These are phyloP conservation scores for Berberis thunbergii DNA, from an alignment of 164 flowering plant genomes.

Conservation along the genomic window DNA sequence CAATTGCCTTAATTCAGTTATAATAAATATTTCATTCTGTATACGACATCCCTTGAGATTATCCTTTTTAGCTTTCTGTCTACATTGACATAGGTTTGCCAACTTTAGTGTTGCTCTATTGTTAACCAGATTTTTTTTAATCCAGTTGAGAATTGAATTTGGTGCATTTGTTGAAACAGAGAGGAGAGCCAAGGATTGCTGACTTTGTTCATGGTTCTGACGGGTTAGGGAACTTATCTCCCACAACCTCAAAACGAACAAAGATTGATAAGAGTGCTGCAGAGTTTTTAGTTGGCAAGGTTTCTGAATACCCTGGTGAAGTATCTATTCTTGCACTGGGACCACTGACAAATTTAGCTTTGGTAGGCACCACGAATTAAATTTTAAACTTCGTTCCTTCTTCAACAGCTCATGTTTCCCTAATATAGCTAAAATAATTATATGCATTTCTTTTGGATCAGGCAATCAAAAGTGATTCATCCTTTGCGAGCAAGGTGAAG, in stretches of 20 bases:
- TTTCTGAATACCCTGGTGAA: slow-evolving; percentile 84
- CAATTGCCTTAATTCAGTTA: too few species aligned
- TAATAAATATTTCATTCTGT: too few species aligned
- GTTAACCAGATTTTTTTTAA: background rate
- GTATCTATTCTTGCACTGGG: slow-evolving; percentile 95
- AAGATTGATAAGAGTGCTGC: slow-evolving; percentile 69
- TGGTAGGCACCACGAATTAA: slow-evolving; percentile 38
- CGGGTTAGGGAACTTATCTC: slow-evolving; percentile 68
- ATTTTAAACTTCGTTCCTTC: background rate
- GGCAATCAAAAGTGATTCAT: slow-evolving; percentile 89
- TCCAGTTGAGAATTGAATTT: background rate
- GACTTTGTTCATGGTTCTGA: slow-evolving; percentile 95
- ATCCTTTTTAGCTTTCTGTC: too few species aligned
- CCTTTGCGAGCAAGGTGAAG: slow-evolving; percentile 91
- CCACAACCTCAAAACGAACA: slow-evolving; percentile 51
- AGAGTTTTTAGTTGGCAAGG: slow-evolving; percentile 80
- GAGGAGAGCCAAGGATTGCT: slow-evolving; percentile 75
- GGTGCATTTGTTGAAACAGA: slow-evolving; percentile 30
- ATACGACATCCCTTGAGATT: too few species aligned
- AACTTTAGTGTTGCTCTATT: too few species aligned
- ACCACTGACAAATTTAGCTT: slow-evolving; percentile 88
- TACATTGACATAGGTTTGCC: too few species aligned
- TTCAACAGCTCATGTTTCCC: background rate
- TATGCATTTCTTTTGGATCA: slow-evolving; percentile 16
- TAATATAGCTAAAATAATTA: background rate